A percentile compares a stretch with the other conserved stretches of the same genome.
Evolutionary conservation across 2,329 filamentous ascomycete species (phyloP).

Genomic region (Beauveria varroae): DNA sequence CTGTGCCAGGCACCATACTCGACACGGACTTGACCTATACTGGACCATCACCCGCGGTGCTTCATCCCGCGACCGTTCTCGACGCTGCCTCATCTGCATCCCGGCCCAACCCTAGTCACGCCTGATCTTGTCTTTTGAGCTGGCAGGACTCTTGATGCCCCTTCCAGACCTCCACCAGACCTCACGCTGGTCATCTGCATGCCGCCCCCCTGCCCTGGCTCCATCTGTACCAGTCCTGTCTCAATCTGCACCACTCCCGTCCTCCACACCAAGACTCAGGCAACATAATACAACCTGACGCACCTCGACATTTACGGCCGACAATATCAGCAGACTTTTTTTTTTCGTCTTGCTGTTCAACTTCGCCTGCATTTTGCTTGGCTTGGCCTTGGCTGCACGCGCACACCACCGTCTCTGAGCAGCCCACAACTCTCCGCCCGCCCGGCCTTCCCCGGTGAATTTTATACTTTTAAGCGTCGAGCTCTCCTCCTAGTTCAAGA

Average conservation of each 20-base stretch:
- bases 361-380: not conserved
- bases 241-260: too few relatives aligned
- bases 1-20: not conserved
- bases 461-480: conserved; percentile 4
- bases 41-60: not conserved
- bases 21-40: not conserved
- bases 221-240: not conserved
- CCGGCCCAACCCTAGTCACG: not conserved
- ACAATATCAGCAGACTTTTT: conserved; percentile 2
- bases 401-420: not conserved
- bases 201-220: not conserved
- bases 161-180: not conserved
- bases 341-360: not conserved
- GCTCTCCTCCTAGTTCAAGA: not conserved
- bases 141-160: not conserved
- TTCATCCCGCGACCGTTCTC: not conserved
- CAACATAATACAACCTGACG: not conserved
- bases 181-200: conserved; percentile 4
- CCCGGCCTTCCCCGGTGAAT: not conserved
- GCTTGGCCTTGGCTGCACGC: not conserved
- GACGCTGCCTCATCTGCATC: not conserved
- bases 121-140: not conserved
- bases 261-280: conserved; percentile 1
- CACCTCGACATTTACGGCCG: not conserved
- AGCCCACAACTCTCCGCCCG: not conserved